Percentiles rank a stretch among this genome's conserved stretches.
Conservation (phyloP, 1,284 basidiomycete species). For the Sanghuangporus baumii region DNA sequence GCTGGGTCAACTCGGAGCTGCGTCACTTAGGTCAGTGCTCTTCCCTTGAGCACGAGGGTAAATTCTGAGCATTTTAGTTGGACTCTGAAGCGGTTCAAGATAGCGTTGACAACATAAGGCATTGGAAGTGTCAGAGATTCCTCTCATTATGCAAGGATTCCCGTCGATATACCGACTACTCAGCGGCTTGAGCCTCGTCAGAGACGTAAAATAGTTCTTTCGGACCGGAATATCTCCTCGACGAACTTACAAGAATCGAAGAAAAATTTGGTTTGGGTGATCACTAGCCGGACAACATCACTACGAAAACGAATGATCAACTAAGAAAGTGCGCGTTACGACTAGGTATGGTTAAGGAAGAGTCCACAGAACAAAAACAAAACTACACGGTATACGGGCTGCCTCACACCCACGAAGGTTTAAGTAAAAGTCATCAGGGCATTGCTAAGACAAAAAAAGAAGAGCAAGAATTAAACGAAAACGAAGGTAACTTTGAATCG, state of each 20-base stretch:
- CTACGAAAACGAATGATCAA: not conserved
- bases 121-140: too few species aligned
- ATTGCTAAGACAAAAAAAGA: not conserved
- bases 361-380: not conserved
- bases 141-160: too few species aligned
- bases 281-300: slow-evolving; percentile 2
- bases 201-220: too few species aligned
- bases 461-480: slow-evolving; percentile 1
- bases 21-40: too few species aligned
- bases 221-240: too few species aligned
- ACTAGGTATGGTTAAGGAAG: not conserved
- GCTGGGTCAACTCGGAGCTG: too few species aligned
- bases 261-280: not conserved
- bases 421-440: not conserved
- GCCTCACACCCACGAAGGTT: not conserved
- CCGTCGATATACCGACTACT: too few species aligned
- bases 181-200: too few species aligned
- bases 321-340: not conserved
- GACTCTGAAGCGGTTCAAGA: too few species aligned
- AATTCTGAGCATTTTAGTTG: too few species aligned
- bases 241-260: not conserved
- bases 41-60: too few species aligned
- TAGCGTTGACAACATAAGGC: too few species aligned
- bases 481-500: slow-evolving; percentile 2
- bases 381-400: not conserved